Conservation (phyloP, 495 filamentous ascomycete genomes). For the Trichoderma gamsii region DNA sequence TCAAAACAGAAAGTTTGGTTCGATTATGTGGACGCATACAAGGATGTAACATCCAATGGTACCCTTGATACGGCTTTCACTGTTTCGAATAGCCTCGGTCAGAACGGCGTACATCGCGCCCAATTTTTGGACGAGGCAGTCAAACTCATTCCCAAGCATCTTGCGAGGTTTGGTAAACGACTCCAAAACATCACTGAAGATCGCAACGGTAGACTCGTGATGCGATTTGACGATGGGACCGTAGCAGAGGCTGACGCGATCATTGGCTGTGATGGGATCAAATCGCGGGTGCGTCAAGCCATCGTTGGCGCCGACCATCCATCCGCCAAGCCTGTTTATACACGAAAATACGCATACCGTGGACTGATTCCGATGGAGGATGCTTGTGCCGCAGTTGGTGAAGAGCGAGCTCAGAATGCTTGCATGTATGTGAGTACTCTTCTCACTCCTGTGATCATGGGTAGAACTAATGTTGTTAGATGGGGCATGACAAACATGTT, state of each 20-base stretch:
- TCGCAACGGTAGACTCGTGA: neutral
- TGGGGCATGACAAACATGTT: no score
- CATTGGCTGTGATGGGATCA: constrained; percentile 8
- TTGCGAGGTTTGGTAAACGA: neutral
- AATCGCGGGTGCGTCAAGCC: neutral
- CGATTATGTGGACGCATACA: neutral
- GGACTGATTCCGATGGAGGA: constrained; percentile 1
- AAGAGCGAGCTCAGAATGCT: no score
- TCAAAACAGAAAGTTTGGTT: neutral
- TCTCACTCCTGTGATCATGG: no score
- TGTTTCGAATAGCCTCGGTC: neutral
- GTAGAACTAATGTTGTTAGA: no score
- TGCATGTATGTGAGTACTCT: no score
- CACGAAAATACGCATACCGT: neutral
- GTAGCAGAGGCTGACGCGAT: neutral
- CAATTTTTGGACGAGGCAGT: neutral
- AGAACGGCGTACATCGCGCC: neutral
- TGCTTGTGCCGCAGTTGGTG: no score
- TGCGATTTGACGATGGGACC: neutral
- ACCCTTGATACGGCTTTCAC: no score
- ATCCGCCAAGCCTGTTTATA: neutral
- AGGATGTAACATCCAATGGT: no score
- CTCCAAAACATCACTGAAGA: neutral
- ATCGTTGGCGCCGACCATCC: neutral
- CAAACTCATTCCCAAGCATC: neutral